Evolutionary conservation across 148 eudicot species (phyloP).

Genomic region (Silene conica): DNA sequence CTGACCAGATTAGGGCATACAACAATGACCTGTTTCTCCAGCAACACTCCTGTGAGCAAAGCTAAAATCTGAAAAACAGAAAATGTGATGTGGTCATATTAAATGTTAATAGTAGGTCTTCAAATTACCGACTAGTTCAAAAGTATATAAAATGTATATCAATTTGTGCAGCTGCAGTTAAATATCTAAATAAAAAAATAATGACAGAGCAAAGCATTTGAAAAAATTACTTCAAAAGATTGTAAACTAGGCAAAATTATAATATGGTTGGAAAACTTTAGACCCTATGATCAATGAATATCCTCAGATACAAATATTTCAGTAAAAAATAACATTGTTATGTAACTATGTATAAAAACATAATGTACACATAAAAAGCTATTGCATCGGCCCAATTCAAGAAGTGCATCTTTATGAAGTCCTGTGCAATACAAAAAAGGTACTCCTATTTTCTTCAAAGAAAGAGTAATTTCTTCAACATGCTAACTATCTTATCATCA

Average conservation of each 20-base stretch:
- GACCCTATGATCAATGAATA: not conserved
- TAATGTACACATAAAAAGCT: not conserved
- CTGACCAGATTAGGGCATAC: slow-evolving; percentile 78
- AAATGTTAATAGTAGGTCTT: not conserved
- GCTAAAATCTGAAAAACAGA: slow-evolving; percentile 58
- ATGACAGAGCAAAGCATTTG: not conserved
- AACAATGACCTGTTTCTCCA: slow-evolving; percentile 85
- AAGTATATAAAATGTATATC: not conserved
- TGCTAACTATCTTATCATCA: not conserved
- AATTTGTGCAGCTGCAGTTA: not conserved
- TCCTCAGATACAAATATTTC: not conserved
- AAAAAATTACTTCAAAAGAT: not conserved
- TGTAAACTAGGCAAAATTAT: not conserved
- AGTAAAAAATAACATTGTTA: not conserved
- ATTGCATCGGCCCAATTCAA: not conserved
- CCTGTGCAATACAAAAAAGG: not conserved
- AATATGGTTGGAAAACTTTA: not conserved
- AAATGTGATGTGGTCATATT: not conserved
- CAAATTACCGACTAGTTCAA: not conserved
- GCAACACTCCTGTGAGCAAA: slow-evolving; percentile 72
- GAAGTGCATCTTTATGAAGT: not conserved
- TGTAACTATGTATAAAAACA: not conserved
- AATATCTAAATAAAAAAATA: not conserved
- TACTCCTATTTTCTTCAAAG: not conserved
- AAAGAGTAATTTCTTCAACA: not conserved